Percentiles rank a stretch among this genome's conserved stretches.
These are phyloP conservation scores for Pyricularia grisea DNA, from an alignment of 2,329 filamentous ascomycete genomes.

Conservation along the genomic window DNA sequence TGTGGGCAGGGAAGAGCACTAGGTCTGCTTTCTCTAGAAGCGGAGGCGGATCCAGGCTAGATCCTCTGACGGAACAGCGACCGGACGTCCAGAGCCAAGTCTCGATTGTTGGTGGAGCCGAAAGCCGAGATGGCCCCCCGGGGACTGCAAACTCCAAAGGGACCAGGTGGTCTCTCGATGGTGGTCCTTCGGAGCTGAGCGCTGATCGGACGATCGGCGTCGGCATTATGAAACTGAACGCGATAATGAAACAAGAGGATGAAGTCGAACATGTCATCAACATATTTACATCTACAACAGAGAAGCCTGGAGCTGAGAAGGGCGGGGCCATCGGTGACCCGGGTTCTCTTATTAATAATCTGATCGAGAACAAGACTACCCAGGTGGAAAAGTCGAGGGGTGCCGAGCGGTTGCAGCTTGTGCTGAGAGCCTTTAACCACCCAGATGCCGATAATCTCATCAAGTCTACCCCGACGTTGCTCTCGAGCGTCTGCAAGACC, in stretches of 20 bases:
- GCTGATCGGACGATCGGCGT: conserved; percentile 65
- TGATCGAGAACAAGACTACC: conserved; percentile 66
- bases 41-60: conserved; percentile 36
- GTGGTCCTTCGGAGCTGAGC: conserved; percentile 26
- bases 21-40: conserved; percentile 45
- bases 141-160: conserved; percentile 45
- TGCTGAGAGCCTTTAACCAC: conserved; percentile 68
- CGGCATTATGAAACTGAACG: conserved; percentile 67
- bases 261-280: conserved; percentile 68
- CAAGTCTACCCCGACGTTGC: conserved; percentile 75
- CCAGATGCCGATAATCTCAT: conserved; percentile 73
- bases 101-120: conserved; percentile 18
- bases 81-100: conserved; percentile 27
- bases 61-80: conserved; percentile 43
- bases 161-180: conserved; percentile 26
- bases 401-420: conserved; percentile 70
- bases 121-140: conserved; percentile 37
- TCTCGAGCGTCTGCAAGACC: conserved; percentile 73
- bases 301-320: conserved; percentile 43
- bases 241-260: conserved; percentile 60
- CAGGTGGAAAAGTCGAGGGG: conserved; percentile 64
- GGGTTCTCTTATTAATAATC: conserved; percentile 61
- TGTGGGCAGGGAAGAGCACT: conserved; percentile 57
- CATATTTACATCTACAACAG: conserved; percentile 61
- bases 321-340: conserved; percentile 55